Conservation (phyloP, 2,329 filamentous ascomycete genomes). For the Tothia fuscella region DNA sequence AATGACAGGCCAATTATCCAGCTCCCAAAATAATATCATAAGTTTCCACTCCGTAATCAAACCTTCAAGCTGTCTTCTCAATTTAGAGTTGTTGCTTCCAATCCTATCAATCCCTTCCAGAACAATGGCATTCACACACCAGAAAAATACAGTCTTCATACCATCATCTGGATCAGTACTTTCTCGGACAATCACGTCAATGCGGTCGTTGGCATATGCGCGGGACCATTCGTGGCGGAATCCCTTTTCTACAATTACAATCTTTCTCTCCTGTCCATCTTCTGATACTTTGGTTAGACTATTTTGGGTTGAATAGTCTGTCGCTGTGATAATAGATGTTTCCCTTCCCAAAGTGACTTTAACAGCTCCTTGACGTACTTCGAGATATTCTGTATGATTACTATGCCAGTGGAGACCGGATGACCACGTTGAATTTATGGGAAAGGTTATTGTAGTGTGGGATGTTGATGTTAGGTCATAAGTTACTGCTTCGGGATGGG, state of each 20-base stretch:
- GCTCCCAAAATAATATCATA: conserved; percentile 18
- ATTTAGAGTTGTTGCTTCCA: neutral
- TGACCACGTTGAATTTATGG: conserved; percentile 33
- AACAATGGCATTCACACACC: conserved; percentile 36
- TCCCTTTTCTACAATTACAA: conserved; percentile 24
- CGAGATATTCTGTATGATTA: conserved; percentile 35
- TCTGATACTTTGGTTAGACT: too few relatives aligned
- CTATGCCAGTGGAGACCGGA: conserved; percentile 40
- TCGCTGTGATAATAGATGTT: conserved; percentile 17
- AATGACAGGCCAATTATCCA: conserved; percentile 24
- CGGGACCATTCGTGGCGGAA: conserved; percentile 38
- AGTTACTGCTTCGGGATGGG: conserved; percentile 15
- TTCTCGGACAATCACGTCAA: conserved; percentile 33
- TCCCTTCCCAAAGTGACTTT: conserved; percentile 14
- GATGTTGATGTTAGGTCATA: conserved; percentile 27
- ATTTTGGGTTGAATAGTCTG: neutral
- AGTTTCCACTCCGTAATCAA: conserved; percentile 14
- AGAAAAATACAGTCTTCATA: conserved; percentile 37
- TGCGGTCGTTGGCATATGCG: conserved; percentile 16
- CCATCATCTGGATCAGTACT: conserved; percentile 36
- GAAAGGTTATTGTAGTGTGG: conserved; percentile 33
- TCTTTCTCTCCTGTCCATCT: neutral
- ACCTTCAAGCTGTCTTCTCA: conserved; percentile 8
- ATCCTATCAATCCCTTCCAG: conserved; percentile 16
- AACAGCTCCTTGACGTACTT: conserved; percentile 29